phyloP scores from a whole-genome alignment of 1,284 basidiomycete genomes.

The Hemileia vastatrix region DNA sequence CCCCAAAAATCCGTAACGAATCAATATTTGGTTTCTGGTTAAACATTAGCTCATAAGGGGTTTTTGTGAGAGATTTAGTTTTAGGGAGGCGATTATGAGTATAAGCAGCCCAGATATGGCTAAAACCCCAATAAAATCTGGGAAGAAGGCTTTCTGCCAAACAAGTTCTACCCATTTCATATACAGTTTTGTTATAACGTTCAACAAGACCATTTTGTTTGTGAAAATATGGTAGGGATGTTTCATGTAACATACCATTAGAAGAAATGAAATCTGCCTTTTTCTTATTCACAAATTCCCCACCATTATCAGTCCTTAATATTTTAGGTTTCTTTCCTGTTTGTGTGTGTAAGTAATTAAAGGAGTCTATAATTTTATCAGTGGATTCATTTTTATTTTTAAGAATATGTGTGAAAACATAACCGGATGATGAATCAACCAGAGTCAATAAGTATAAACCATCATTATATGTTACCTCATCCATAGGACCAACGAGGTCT shows the following conservation, averaged over 20 bases:
- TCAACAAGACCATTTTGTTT: neutral
- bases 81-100: neutral
- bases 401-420: neutral
- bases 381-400: neutral
- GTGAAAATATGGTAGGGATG: neutral
- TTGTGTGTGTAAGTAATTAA: neutral
- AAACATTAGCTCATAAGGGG: conserved; percentile 3
- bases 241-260: neutral
- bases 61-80: neutral
- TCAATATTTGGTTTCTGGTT: neutral
- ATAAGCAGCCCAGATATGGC: neutral
- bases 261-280: neutral
- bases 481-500: conserved; percentile 1
- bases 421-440: neutral
- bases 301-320: neutral
- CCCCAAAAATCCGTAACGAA: neutral
- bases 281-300: neutral
- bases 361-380: neutral
- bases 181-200: neutral
- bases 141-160: neutral
- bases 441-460: neutral
- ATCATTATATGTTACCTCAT: neutral
- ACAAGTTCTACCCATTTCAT: neutral
- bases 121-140: neutral
- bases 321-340: conserved; percentile 1